These are phyloP conservation scores for Aphanomyces cochlioides DNA, from an alignment of 352 stramenopile genomes.

Conservation along the genomic window DNA sequence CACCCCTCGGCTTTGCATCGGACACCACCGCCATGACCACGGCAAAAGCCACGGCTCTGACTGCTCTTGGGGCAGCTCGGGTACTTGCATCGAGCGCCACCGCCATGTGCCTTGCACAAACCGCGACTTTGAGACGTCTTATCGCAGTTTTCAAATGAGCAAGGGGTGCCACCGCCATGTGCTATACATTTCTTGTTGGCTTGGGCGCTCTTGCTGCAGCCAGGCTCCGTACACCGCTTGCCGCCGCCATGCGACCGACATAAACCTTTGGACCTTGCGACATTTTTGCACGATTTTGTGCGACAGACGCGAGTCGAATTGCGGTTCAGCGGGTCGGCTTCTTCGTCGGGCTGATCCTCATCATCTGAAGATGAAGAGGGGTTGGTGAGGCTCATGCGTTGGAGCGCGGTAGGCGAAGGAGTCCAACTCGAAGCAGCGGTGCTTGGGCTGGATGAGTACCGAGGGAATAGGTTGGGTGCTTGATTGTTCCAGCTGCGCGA, in stretches of 20 bases:
- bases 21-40: conserved; percentile 76
- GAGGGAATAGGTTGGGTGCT: background rate
- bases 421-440: conserved; percentile 20
- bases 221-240: conserved; percentile 76
- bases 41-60: conserved; percentile 77
- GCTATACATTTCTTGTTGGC: conserved; percentile 86
- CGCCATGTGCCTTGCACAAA: conserved; percentile 80
- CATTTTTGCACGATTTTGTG: conserved; percentile 83
- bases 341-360: conserved; percentile 28
- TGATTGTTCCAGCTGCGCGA: conserved; percentile 14
- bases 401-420: conserved; percentile 13
- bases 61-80: conserved; percentile 82
- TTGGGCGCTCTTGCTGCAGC: conserved; percentile 85
- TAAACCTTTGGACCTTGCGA: conserved; percentile 68
- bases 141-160: conserved; percentile 80
- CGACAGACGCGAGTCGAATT: conserved; percentile 69
- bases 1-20: conserved; percentile 84
- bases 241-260: conserved; percentile 72
- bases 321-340: conserved; percentile 23
- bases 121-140: conserved; percentile 83
- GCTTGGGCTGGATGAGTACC: conserved; percentile 8
- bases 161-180: conserved; percentile 77
- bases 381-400: background rate
- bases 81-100: conserved; percentile 77
- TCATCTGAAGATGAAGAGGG: conserved; percentile 17